Base-by-base conservation (phyloP, 2,329 filamentous ascomycete genomes). In the Metarhizium rileyi region DNA sequence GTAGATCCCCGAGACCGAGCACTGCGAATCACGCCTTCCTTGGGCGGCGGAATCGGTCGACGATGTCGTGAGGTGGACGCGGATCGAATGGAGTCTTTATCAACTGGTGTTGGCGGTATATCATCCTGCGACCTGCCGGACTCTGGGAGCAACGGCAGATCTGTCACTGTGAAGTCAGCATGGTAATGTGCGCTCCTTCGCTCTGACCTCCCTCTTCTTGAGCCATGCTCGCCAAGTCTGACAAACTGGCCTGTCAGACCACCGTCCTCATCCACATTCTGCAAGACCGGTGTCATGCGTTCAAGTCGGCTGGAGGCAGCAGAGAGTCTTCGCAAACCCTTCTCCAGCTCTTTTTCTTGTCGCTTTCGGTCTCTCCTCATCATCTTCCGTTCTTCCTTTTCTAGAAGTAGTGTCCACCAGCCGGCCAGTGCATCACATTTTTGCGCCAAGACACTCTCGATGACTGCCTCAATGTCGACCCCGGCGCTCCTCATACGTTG, bases 341-440 rank as follows among this genome's bases (percentile, higher is more conserved):
- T 82, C 60, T 97, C 89, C 1, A 78, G 76, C 59, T 98, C 90
- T 58, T 81, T 83, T 63, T 97, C 90, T 61, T 79, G 89, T 8
- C 91, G 80, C 63, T 91, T 96, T 48, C 82, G 80, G 59, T 96
- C 90, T 54, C 84, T 76, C 53, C 90, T 77, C 53, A 72, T 77
- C 55, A 90, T 84, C 66, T 98, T 98, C 8, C 90, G 81, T 63
- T 90, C 81, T 63, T 98, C 93, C 65, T 97, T 98, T 62, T 97
- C 93, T 9, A 97, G 81, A 36, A 98, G 70, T 26, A 98, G 69
- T 3, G 88, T 87, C 93, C 93, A 98, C 93, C 93, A 98, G 5
- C 93, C 93, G 46, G 90, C 88, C 45, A 98, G 71, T 5, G 85
- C 79, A 67, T 98, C 91, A 62, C 93, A 97, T 56, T 88, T 80